phyloP scores from a whole-genome alignment of 768 basidiomycete genomes.

The Podaxis pistillaris region DNA sequence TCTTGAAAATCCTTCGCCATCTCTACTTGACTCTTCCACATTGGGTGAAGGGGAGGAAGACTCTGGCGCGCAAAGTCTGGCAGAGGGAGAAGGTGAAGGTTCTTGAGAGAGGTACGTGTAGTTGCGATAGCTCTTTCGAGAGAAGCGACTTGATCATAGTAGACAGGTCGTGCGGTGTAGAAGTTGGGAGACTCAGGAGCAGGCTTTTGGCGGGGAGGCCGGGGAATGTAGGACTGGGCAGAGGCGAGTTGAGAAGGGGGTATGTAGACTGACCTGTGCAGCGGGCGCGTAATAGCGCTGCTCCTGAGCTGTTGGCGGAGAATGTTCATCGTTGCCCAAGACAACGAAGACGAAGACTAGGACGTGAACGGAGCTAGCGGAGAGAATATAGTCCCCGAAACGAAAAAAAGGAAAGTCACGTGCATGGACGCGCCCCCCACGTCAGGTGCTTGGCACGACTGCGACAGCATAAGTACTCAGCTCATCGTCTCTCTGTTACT shows the following conservation, averaged over 20 bases:
- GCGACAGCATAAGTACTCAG: background rate
- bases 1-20: slow-evolving; percentile 57
- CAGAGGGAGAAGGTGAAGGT: slow-evolving; percentile 73
- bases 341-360: background rate
- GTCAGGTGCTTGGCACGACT: slow-evolving; percentile 4
- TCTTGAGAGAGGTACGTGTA: slow-evolving; percentile 57
- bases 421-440: slow-evolving; percentile 12
- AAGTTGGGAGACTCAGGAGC: slow-evolving; percentile 72
- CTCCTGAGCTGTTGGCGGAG: slow-evolving; percentile 19
- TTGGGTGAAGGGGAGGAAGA: slow-evolving; percentile 54
- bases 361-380: background rate
- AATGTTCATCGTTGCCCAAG: slow-evolving; percentile 24
- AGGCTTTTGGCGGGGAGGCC: slow-evolving; percentile 18
- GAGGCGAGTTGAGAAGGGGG: slow-evolving; percentile 17
- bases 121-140: slow-evolving; percentile 64
- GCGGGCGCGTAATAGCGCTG: background rate
- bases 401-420: slow-evolving; percentile 17
- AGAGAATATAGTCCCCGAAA: background rate
- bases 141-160: slow-evolving; percentile 67
- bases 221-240: slow-evolving; percentile 5
- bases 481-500: slow-evolving; percentile 17
- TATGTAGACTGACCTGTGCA: slow-evolving; percentile 9
- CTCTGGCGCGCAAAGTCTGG: slow-evolving; percentile 64
- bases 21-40: slow-evolving; percentile 68
- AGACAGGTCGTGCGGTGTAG: slow-evolving; percentile 77